Evolutionary conservation across 306 rosid genomes (phyloP), one percentile per base, ranked within the genome.

Genomic region (Trifolium dubium): DNA sequence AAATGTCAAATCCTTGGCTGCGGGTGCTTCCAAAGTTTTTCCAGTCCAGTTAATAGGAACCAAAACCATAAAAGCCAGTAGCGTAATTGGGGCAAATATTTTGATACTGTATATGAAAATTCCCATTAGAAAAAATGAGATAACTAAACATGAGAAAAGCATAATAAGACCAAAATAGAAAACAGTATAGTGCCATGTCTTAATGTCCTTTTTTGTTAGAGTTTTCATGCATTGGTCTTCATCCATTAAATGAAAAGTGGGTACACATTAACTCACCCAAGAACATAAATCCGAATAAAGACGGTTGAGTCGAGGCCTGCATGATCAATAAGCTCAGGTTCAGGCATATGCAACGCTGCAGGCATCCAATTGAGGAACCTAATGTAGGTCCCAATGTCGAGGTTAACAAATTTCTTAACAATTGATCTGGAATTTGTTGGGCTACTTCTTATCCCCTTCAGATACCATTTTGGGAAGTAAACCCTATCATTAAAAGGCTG

Each of bases 381-480:
- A 12, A 88, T 3, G 66, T 91, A 91, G 30, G 87, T 85, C 3
- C 70, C 65, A 11, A 28, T 37, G 47, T 93, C 94, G 77, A 93
- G 83, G 76, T 93, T 93, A 54, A 93, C 85, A 75, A 91, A 86
- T 41, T 82, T 91, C 64, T 74, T 77, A 5, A 80, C 85, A 13
- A 5, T 1, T 9, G 86, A 46, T 46, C 81, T 86, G 2, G 88
- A 70, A 53, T 68, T 63, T 8, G 79, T 80, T 2, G 98, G 98
- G 60, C 92, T 93, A 61, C 87, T 84, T 83, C 98, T 88, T 78
- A 89, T 77, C 64, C 96, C 98, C 77, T 89, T 93, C 50, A 88
- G 88, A 66, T 93, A 93, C 98, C 98, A 93, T 86, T 93, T 93
- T 19, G 98, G 93, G 47, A 93, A 93, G 82, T 91, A 93, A 46